These are phyloP conservation scores for Cylindrotheca closterium DNA, from an alignment of 108 stramenopile species.

Conservation along the genomic window DNA sequence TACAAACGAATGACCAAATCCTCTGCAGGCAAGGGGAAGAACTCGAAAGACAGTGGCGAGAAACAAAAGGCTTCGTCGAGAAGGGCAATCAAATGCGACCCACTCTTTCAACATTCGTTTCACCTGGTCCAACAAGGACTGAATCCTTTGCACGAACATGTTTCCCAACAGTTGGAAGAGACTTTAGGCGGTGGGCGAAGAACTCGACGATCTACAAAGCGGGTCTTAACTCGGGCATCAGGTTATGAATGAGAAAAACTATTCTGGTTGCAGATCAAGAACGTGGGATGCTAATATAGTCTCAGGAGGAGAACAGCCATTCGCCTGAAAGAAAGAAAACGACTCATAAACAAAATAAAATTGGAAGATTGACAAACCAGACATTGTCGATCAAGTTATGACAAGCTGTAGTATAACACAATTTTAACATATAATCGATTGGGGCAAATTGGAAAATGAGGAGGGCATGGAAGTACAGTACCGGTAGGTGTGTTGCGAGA, in stretches of 20 bases:
- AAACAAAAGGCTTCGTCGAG: slow-evolving; percentile 12
- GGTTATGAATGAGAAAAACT: background rate
- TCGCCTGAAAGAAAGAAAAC: too few species aligned
- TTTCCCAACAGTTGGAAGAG: slow-evolving; percentile 35
- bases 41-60: slow-evolving; percentile 6
- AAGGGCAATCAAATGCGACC: slow-evolving; percentile 48
- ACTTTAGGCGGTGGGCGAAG: slow-evolving; percentile 30
- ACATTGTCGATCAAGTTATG: too few species aligned
- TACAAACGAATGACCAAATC: slow-evolving; percentile 49
- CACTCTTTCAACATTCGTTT: slow-evolving; percentile 59
- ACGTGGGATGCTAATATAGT: background rate
- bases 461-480: too few species aligned
- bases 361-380: too few species aligned
- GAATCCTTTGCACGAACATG: slow-evolving; percentile 31
- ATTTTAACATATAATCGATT: too few species aligned
- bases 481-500: too few species aligned
- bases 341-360: too few species aligned
- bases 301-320: background rate
- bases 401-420: too few species aligned
- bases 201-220: slow-evolving; percentile 14
- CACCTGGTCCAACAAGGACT: slow-evolving; percentile 42
- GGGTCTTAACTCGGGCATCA: background rate
- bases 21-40: background rate
- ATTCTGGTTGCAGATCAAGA: too few species aligned
- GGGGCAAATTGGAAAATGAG: too few species aligned